phyloP scores from a whole-genome alignment of 1,284 basidiomycete genomes.

The Cutaneotrichosporon sp. region DNA sequence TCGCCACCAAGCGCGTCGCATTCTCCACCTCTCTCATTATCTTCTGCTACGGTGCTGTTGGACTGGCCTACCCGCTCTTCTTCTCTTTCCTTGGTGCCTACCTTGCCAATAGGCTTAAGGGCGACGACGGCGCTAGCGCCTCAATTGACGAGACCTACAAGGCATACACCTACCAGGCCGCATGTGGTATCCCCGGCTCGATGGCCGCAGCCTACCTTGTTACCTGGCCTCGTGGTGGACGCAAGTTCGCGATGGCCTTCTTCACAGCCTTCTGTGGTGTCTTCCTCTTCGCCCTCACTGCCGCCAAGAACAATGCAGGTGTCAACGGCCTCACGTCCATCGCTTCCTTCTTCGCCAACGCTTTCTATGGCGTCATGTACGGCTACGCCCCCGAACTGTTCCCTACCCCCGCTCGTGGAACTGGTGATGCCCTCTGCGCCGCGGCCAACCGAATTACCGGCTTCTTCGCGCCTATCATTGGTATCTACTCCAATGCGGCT shows the following conservation, averaged over 20 bases:
- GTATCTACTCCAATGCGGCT: constrained; percentile 22
- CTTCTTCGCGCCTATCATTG: constrained; percentile 44
- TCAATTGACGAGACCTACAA: constrained; percentile 50
- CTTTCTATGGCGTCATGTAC: constrained; percentile 56
- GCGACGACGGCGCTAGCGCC: background rate
- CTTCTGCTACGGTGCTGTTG: constrained; percentile 57
- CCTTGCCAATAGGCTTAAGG: constrained; percentile 44
- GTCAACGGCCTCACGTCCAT: constrained; percentile 58
- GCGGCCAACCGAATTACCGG: constrained; percentile 58
- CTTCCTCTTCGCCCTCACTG: constrained; percentile 62
- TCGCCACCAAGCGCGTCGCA: constrained; percentile 53
- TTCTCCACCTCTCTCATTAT: constrained; percentile 56
- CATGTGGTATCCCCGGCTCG: constrained; percentile 57
- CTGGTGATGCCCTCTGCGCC: constrained; percentile 59
- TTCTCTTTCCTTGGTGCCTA: constrained; percentile 56
- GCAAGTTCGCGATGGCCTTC: constrained; percentile 55
- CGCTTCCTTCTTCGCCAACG: constrained; percentile 53
- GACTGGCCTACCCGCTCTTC: constrained; percentile 54
- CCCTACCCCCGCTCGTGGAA: constrained; percentile 60
- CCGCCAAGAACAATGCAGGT: constrained; percentile 51
- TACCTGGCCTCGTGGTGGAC: constrained; percentile 53
- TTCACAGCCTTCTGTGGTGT: constrained; percentile 56
- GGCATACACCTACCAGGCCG: constrained; percentile 52
- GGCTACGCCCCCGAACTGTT: constrained; percentile 63
- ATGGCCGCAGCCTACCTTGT: constrained; percentile 57